Evolutionary conservation across 345 rosid genomes (phyloP), one percentile per base, ranked within the genome.

Genomic region (Corymbia maculata): DNA sequence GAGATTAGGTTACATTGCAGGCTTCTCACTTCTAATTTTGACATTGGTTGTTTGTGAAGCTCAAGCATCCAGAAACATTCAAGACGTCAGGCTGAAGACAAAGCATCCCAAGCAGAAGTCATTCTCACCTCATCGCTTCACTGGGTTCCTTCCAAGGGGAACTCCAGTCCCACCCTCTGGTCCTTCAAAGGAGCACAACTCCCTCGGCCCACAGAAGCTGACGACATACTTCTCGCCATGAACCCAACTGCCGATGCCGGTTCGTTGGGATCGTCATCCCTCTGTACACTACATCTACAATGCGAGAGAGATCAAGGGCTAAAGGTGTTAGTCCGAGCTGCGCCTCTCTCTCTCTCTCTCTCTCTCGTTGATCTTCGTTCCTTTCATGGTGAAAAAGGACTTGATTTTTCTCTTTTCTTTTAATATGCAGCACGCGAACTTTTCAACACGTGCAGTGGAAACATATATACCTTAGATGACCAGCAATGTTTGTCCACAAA

Each of bases 151-250:
- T 88, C 98, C 97, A 1, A 95, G 94, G 89, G 91, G 90, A 90
- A 88, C 91, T 61, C 95, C 94, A 51, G 91, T 94, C 89, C 98
- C 97, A 80, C 94, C 92, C 61, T 95, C 98, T 64, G 96, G 92
- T 79, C 98, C 98, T 87, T 95, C 98, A n/a, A 95, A 87, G 92
- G 86, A 87, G 90, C 98, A 95, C 92, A 94, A 95, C 86, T 90
- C 30, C 86, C 88, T 91, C 64, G 94, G 96, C 36, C 75, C 93
- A 6, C 82, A 75, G 82, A 75, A 75, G 82, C 51, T 91, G 92
- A 79, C 4, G 22, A 75, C 82, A 49, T 75, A 36, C 49, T 75
- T 75, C 82, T 75, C 82, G 47, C 82, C 82, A 10, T 75, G 82
- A 75, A 75, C 82, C 82, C 2, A 11, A 75, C 2, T 49, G 82